Evolutionary conservation across 768 basidiomycete species (phyloP).

Genomic region (Leccinum longicurvipes): DNA sequence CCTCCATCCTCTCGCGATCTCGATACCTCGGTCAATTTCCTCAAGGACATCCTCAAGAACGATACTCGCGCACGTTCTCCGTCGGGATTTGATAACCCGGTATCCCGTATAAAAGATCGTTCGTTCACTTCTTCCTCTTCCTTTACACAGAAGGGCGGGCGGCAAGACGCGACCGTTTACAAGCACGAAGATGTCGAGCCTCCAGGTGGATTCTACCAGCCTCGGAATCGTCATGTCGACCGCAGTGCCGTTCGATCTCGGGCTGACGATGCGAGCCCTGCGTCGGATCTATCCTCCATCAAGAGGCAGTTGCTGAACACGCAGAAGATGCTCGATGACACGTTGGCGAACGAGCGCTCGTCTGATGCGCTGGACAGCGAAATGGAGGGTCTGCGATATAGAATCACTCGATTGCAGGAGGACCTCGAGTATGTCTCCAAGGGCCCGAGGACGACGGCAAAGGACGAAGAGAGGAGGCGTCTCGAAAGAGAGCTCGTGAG

Average conservation of each 20-base stretch:
- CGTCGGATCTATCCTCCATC: constrained; percentile 79
- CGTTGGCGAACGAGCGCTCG: constrained; percentile 67
- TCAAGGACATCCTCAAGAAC: constrained; percentile 84
- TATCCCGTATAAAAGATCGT: constrained; percentile 64
- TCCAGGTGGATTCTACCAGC: constrained; percentile 69
- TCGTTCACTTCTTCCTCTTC: constrained; percentile 62
- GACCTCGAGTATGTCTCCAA: constrained; percentile 86
- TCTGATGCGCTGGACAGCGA: constrained; percentile 77
- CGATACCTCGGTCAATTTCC: constrained; percentile 81
- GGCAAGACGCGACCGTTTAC: constrained; percentile 90
- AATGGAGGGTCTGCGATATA: constrained; percentile 79
- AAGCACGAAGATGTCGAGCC: constrained; percentile 69
- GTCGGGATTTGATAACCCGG: constrained; percentile 45
- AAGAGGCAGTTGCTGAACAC: constrained; percentile 80
- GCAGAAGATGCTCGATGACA: constrained; percentile 74
- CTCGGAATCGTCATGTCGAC: constrained; percentile 80
- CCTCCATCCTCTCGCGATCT: constrained; percentile 92
- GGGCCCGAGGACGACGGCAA: constrained; percentile 64
- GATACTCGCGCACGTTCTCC: constrained; percentile 77
- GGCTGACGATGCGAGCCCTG: constrained; percentile 58
- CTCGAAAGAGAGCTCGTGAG: constrained; percentile 84
- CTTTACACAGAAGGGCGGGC: constrained; percentile 46
- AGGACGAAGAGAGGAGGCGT: constrained; percentile 82
- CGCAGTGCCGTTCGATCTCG: constrained; percentile 75
- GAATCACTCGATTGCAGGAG: constrained; percentile 83